Evolutionary conservation across 1,284 basidiomycete genomes (phyloP), one percentile per base, ranked within the genome.

Genomic region (Cutaneotrichosporon sp.): DNA sequence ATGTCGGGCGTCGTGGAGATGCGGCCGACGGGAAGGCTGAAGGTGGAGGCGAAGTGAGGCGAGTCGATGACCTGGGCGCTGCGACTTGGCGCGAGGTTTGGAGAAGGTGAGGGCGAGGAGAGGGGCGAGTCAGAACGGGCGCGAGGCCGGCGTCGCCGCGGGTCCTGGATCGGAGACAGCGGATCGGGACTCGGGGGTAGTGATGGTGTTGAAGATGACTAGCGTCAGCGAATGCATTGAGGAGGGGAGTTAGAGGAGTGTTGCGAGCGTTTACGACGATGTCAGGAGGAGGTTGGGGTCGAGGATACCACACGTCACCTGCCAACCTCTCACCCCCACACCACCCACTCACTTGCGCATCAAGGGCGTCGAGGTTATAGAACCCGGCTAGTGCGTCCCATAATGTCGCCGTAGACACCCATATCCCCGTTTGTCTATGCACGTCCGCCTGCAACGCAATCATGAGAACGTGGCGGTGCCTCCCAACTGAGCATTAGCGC

Each of bases 321-420:
- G n/a, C n/a, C n/a, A n/a, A n/a, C n/a, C n/a, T n/a, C n/a, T n/a
- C 24, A 25, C 39, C 20, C 10, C 5, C 24, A 24, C 17, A 16
- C 39, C 20, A 11, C n/a, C n/a, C 32, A 79, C 84, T 75, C 75
- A 85, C 86, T 66, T 86, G 82, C 47, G 77, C 79, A 67, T 92
- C 88, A 54, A 92, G 68, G 6, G 81, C 80, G 44, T 90, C 87
- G 42, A 91, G 76, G 68, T 90, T 82, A 62, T 88, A 92, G 63
- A 84, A 84, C 10, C 70, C 77, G 49, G 77, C 78, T 41, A 92
- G 74, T 67, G 90, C 88, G 46, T 77, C 72, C 88, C 88, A 90
- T 22, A 92, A 79, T 33, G 79, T 81, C 17, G 83, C 80, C 4
- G 84, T 70, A 22, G 81, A 71, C 29, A 91, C 53, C 65, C 57